Percentiles rank a stretch among this genome's conserved stretches.
These are phyloP conservation scores for Leccinum longicurvipes DNA, from an alignment of 768 basidiomycete genomes.

Conservation along the genomic window DNA sequence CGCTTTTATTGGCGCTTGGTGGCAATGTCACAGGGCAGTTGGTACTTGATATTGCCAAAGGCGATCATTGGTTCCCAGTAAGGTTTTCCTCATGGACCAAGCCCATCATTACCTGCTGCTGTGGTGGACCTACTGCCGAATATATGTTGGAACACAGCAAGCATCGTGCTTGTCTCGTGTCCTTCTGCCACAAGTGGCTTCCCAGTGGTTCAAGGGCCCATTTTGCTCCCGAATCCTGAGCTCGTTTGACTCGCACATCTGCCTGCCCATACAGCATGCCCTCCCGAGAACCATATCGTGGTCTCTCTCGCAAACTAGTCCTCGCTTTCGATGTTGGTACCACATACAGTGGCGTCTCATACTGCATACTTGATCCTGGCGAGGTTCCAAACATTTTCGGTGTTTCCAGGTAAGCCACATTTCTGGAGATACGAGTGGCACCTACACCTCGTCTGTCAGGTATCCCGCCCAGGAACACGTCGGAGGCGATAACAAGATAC, in stretches of 20 bases:
- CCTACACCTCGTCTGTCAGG: slow-evolving; percentile 21
- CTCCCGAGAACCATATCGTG: slow-evolving; percentile 33
- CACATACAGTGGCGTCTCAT: slow-evolving; percentile 35
- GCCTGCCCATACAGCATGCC: slow-evolving; percentile 19
- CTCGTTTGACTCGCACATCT: neutral
- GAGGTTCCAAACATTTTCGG: slow-evolving; percentile 29
- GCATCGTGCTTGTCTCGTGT: neutral
- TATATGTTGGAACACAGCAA: neutral
- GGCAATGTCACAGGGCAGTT: no score
- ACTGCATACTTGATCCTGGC: slow-evolving; percentile 36
- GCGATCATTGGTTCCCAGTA: neutral
- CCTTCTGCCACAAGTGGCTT: neutral
- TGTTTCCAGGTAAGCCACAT: slow-evolving; percentile 24
- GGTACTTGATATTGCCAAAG: no score
- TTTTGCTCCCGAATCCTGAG: no score
- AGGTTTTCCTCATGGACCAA: neutral
- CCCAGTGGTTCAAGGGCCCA: neutral
- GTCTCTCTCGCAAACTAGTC: slow-evolving; percentile 38
- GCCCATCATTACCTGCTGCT: neutral
- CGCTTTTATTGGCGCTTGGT: no score
- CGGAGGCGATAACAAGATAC: slow-evolving; percentile 47
- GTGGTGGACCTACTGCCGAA: neutral
- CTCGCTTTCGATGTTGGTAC: slow-evolving; percentile 31
- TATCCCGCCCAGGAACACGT: slow-evolving; percentile 46
- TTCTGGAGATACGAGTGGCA: neutral